Evolutionary conservation across 176 grass and related monocot species (phyloP), one percentile per base, ranked within the genome.

Genomic region (Lolium multiflorum): DNA sequence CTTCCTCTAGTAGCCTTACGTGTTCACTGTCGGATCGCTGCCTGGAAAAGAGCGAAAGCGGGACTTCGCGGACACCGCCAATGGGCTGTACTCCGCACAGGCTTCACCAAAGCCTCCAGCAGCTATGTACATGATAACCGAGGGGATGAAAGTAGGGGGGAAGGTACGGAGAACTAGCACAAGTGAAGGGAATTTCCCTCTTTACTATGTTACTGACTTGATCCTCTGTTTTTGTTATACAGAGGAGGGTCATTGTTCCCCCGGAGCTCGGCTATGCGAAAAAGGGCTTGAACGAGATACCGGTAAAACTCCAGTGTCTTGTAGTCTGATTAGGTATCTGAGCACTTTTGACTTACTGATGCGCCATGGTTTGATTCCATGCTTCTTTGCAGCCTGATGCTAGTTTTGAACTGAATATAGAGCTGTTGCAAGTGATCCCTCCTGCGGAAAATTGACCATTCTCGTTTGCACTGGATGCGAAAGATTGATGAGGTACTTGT

Each of bases 141-240:
- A 98, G 88, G 96, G 96, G 56, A 98, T 98, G 96, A 98, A 92
- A 91, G 91, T 98, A 6, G 93, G 96, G 35, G 96, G 93, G 11
- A 98, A 91, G 93, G 96, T 96, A 89, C 82, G 56, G 5, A 54
- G 8, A 48, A 63, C 9, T 11, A 21, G 16, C 51, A 72, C 43
- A 0, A 9, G 26, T 39, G 44, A 71, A 82, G 48, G 28, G 9
- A 9, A 17, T 39, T 62, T 44, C 15, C 9, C n/a, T 25, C 25
- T 72, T 18, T 24, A 11, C 9, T 50, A n/a, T 26, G 7, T 2
- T 47, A 15, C 58, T 81, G 15, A 20, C 10, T 41, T 68, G 61
- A 50, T 77, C 17, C 6, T 8, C 3, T 81, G 20, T 3, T 73
- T 13, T 87, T 13, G 48, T 88, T 26, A 9, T 82, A 18, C 84